Conservation (phyloP, 805 yeast genomes). For the Candida silvicultrix region DNA sequence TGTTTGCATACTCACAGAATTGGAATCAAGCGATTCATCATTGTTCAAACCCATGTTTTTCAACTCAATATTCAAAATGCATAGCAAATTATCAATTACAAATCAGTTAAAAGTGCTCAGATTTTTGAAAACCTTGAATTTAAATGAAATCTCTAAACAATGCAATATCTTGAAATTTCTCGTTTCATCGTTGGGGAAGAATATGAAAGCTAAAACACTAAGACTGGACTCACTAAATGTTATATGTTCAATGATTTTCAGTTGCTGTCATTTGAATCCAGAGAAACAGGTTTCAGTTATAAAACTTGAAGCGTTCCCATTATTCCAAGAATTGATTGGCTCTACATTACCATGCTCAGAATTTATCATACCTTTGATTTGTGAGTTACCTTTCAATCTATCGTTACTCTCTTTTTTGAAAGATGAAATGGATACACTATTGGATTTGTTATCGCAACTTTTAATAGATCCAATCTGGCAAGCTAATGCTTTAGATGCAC, state of each 20-base stretch:
- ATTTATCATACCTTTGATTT: slow-evolving; percentile 39
- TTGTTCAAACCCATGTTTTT: slow-evolving; percentile 34
- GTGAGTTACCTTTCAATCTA: slow-evolving; percentile 40
- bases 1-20: slow-evolving; percentile 24
- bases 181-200: slow-evolving; percentile 17
- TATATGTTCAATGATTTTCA: slow-evolving; percentile 38
- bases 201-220: background rate
- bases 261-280: slow-evolving; percentile 39
- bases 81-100: slow-evolving; percentile 23
- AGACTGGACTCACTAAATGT: slow-evolving; percentile 29
- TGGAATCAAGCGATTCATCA: slow-evolving; percentile 34
- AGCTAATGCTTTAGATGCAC: slow-evolving; percentile 42
- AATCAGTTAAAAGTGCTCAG: slow-evolving; percentile 33
- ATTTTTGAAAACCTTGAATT: slow-evolving; percentile 22
- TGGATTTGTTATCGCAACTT: slow-evolving; percentile 29
- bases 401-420: slow-evolving; percentile 24
- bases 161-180: slow-evolving; percentile 35
- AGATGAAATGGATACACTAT: slow-evolving; percentile 19
- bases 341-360: slow-evolving; percentile 38
- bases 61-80: slow-evolving; percentile 36
- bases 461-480: slow-evolving; percentile 46
- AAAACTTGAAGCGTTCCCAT: slow-evolving; percentile 34
- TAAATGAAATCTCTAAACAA: slow-evolving; percentile 8
- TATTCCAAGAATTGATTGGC: slow-evolving; percentile 28
- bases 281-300: slow-evolving; percentile 33